These are phyloP conservation scores for Chrysoporthe cubensis DNA, from an alignment of 2,329 filamentous ascomycete species.

Conservation along the genomic window DNA sequence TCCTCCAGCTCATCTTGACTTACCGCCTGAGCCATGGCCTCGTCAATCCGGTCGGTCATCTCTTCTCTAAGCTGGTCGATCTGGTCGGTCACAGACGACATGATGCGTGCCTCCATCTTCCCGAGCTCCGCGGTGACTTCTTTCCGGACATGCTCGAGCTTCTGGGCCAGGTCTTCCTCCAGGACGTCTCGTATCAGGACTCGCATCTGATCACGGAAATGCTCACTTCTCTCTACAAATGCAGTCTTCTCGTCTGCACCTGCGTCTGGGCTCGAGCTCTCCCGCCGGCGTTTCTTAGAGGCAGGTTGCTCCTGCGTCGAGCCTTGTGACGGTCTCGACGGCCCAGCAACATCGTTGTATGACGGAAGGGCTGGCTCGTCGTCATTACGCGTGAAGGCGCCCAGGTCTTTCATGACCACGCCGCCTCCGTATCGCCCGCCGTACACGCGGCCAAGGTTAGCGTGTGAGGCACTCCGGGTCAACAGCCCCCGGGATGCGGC, in stretches of 20 bases:
- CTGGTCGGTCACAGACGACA: conserved; percentile 1
- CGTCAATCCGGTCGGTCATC: conserved; percentile 9
- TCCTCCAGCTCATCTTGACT: conserved; percentile 11
- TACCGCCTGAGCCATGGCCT: conserved; percentile 1
- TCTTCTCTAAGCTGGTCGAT: conserved; percentile 9
- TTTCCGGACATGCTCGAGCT: conserved; percentile 1
- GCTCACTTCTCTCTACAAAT: background rate
- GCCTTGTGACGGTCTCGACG: background rate
- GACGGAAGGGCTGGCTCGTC: conserved; percentile 1
- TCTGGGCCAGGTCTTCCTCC: background rate
- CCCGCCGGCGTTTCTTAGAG: conserved; percentile 5
- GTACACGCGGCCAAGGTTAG: conserved; percentile 4
- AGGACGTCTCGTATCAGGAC: background rate
- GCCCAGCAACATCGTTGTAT: conserved; percentile 10
- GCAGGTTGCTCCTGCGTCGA: background rate
- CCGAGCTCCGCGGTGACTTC: conserved; percentile 4
- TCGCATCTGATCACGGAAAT: conserved; percentile 11
- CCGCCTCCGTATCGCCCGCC: conserved; percentile 13
- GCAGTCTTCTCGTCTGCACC: background rate
- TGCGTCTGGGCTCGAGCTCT: background rate
- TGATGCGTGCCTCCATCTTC: conserved; percentile 9
- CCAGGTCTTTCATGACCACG: background rate
- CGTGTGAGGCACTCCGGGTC: conserved; percentile 1
- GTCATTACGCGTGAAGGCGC: background rate
- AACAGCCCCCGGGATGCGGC: background rate